Percentiles rank a stretch among this genome's conserved stretches.
phyloP scores from a whole-genome alignment of 1,284 basidiomycete genomes.

The Cryptococcus sp. region DNA sequence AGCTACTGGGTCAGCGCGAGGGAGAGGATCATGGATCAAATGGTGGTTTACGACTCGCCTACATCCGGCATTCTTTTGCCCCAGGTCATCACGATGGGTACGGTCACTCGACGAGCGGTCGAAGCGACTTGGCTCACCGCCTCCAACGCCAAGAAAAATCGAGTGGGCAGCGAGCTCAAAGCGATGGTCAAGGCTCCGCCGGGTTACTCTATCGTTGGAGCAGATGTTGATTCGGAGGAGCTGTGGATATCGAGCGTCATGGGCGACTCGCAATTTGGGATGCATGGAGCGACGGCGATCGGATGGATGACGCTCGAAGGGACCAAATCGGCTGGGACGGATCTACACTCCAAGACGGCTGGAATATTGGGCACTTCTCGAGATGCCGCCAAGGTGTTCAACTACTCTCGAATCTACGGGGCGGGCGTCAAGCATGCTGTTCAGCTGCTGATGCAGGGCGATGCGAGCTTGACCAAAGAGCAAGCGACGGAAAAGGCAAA shows the following conservation, averaged over 20 bases:
- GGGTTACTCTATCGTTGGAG: constrained; percentile 92
- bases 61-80: constrained; percentile 86
- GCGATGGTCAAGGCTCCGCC: constrained; percentile 92
- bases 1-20: constrained; percentile 96
- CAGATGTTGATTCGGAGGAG: constrained; percentile 98
- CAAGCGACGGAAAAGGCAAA: constrained; percentile 76
- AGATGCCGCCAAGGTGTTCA: constrained; percentile 97
- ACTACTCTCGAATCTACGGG: constrained; percentile 97
- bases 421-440: constrained; percentile 94
- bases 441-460: constrained; percentile 81
- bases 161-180: constrained; percentile 95
- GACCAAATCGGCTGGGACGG: constrained; percentile 92
- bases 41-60: constrained; percentile 67
- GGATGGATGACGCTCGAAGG: constrained; percentile 99
- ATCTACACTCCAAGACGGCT: constrained; percentile 95
- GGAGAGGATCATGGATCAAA: constrained; percentile 87
- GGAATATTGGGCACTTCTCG: constrained; percentile 87
- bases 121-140: constrained; percentile 99
- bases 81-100: constrained; percentile 97
- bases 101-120: constrained; percentile 92
- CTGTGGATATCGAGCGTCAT: constrained; percentile 98
- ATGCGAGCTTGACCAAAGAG: constrained; percentile 69
- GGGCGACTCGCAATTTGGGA: constrained; percentile 96
- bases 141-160: constrained; percentile 95
- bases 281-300: constrained; percentile 93